Evolutionary conservation across 108 stramenopile species (phyloP).

Genomic region (Parietichytrium sp.): DNA sequence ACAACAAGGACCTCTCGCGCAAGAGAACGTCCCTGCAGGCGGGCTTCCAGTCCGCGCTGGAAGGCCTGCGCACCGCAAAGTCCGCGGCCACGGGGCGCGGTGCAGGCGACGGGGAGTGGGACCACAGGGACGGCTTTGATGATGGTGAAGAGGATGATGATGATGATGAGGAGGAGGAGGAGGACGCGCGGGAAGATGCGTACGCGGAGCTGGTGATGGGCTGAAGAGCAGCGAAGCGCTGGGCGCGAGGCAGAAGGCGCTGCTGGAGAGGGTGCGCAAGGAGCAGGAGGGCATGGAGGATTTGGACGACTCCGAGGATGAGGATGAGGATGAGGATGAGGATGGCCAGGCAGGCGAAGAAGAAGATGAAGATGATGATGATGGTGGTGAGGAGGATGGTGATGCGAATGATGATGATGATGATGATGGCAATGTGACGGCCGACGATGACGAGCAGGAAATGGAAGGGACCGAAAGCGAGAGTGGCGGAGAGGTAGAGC

Average conservation of each 20-base stretch:
- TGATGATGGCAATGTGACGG: not conserved
- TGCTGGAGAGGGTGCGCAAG: not conserved
- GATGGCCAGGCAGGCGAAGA: not conserved
- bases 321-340: not conserved
- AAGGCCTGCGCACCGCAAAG: too few species aligned
- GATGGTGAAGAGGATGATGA: not conserved
- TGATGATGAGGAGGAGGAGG: not conserved
- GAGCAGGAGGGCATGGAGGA: conserved; percentile 36
- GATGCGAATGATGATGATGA: not conserved
- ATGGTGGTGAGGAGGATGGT: not conserved
- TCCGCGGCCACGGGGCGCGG: too few species aligned
- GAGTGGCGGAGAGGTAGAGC: not conserved
- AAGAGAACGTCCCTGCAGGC: not conserved
- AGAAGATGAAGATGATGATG: not conserved
- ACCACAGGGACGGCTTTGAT: not conserved
- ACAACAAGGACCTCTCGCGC: not conserved
- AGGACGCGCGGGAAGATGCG: conserved; percentile 30
- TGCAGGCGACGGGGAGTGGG: too few species aligned
- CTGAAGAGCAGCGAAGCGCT: not conserved
- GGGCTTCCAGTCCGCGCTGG: too few species aligned
- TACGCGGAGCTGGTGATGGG: not conserved
- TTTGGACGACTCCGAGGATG: not conserved
- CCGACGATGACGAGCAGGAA: not conserved
- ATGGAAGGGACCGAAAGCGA: not conserved
- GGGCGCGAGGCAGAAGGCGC: not conserved